Evolutionary conservation across 768 basidiomycete genomes (phyloP), one percentile per base, ranked within the genome.

Genomic region (Paxillus involutus): DNA sequence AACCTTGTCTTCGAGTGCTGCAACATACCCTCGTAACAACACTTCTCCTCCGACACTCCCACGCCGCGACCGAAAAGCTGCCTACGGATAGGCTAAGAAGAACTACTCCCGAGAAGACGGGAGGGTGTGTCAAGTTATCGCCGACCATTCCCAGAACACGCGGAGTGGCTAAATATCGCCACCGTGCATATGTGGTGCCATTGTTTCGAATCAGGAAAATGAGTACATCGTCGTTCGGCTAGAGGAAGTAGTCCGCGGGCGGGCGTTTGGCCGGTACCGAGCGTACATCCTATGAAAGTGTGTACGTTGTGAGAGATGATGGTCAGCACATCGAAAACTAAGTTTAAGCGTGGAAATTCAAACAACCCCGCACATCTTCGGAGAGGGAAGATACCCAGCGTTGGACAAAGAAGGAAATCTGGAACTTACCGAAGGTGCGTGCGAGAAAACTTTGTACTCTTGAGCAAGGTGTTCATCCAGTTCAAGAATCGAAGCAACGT

Each of bases 361-460:
- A 13, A 39, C 53, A 55, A 40, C 63, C 67, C 66, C 67, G 67
- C 62, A 62, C 56, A 63, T 64, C 64, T 59, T 66, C 55, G 21
- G 53, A 56, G 54, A 17, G 42, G 36, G 56, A 56, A 50, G 32
- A 57, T 43, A 21, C 21, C 21, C 26, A 3, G 26, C 42, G 9
- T n/a, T 21, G 41, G 14, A 53, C 33, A 21, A 45, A 53, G 24
- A 49, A 16, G 36, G 29, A 52, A 43, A 37, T 8, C 19, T 58
- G 58, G 44, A 39, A 78, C 87, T 64, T 70, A 91, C 91, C 70
- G 91, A 80, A 1, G 92, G 85, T 6, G 96, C 96, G 64, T 93
- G 91, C 40, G 84, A 80, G 72, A 99, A 98, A 16, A 96, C 94
- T 66, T 95, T 96, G 75, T 98, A 99, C 69, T 94, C 91, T 69